Evolutionary conservation across 495 filamentous ascomycete genomes (phyloP).

Genomic region (Podospora appendiculata): DNA sequence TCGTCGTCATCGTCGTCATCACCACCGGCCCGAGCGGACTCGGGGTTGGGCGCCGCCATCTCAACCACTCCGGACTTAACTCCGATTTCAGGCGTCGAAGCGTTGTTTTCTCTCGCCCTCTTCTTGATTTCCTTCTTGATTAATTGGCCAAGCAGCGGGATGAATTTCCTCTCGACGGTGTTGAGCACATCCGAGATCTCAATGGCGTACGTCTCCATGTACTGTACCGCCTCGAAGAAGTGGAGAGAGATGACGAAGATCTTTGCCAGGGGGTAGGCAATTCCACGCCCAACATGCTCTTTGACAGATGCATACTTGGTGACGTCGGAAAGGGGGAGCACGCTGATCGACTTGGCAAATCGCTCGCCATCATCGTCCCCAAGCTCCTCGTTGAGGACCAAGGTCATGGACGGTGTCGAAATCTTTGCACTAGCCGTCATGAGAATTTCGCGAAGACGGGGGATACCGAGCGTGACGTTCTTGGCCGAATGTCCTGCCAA

Average conservation of each 20-base stretch:
- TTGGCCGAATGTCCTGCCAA: slow-evolving; percentile 96
- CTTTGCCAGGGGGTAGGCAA: slow-evolving; percentile 62
- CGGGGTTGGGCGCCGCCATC: slow-evolving; percentile 38
- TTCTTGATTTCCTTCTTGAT: slow-evolving; percentile 73
- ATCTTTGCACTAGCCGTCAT: slow-evolving; percentile 92
- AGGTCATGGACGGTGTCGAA: slow-evolving; percentile 86
- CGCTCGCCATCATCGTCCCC: slow-evolving; percentile 59
- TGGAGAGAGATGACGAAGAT: slow-evolving; percentile 74
- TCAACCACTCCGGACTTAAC: slow-evolving; percentile 63
- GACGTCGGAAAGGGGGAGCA: slow-evolving; percentile 78
- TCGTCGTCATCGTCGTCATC: slow-evolving; percentile 64
- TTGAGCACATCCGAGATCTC: slow-evolving; percentile 62
- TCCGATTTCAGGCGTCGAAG: slow-evolving; percentile 75
- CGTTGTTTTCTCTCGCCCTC: slow-evolving; percentile 56
- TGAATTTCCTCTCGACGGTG: slow-evolving; percentile 72
- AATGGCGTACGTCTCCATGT: slow-evolving; percentile 78
- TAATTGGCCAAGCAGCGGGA: slow-evolving; percentile 58
- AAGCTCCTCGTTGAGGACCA: slow-evolving; percentile 68
- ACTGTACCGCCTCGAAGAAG: slow-evolving; percentile 80
- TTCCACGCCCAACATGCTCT: slow-evolving; percentile 64
- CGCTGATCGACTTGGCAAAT: slow-evolving; percentile 89
- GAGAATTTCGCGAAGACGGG: slow-evolving; percentile 91
- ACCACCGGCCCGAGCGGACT: slow-evolving; percentile 39
- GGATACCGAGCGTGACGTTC: slow-evolving; percentile 98
- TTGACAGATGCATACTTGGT: slow-evolving; percentile 73